These are phyloP conservation scores for Taiozyma onychis DNA, from an alignment of 1,139 yeast species.

Conservation along the genomic window DNA sequence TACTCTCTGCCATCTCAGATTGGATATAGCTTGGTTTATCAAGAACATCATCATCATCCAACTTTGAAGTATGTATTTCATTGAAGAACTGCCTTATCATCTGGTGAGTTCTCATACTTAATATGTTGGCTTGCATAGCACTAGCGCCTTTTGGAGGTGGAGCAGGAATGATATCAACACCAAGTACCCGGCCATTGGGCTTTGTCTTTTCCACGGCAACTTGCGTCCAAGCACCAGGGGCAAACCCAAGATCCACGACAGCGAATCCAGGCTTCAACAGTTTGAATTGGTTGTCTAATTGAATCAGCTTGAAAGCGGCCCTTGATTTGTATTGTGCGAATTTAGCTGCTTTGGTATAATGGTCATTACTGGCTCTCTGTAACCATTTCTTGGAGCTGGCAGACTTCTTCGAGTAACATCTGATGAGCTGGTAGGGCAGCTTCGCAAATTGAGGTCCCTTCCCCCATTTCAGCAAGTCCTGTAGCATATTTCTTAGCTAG, in stretches of 20 bases:
- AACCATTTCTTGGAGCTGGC: constrained; percentile 62
- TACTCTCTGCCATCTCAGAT: constrained; percentile 13
- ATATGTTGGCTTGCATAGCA: constrained; percentile 80
- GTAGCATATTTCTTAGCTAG: not conserved
- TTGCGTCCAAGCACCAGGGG: constrained; percentile 96
- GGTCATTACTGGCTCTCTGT: constrained; percentile 60
- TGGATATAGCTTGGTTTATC: constrained; percentile 18
- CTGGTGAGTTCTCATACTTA: constrained; percentile 60
- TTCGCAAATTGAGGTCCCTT: not conserved
- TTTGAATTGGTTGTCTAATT: constrained; percentile 57
- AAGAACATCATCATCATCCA: constrained; percentile 2
- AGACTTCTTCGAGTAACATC: constrained; percentile 16
- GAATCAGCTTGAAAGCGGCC: constrained; percentile 83
- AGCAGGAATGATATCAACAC: constrained; percentile 77
- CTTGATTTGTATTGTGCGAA: constrained; percentile 63
- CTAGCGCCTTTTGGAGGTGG: constrained; percentile 78
- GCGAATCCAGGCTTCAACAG: constrained; percentile 52
- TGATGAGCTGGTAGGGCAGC: not conserved
- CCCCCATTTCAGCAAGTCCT: not conserved
- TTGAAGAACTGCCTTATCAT: constrained; percentile 51
- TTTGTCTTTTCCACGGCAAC: constrained; percentile 60
- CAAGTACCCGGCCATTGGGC: constrained; percentile 63
- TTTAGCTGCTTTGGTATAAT: constrained; percentile 61
- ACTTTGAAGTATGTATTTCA: constrained; percentile 3
- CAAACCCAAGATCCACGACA: constrained; percentile 86